These are phyloP conservation scores for Hylodesmum podocarpum DNA, from an alignment of 306 rosid genomes.

Conservation along the genomic window DNA sequence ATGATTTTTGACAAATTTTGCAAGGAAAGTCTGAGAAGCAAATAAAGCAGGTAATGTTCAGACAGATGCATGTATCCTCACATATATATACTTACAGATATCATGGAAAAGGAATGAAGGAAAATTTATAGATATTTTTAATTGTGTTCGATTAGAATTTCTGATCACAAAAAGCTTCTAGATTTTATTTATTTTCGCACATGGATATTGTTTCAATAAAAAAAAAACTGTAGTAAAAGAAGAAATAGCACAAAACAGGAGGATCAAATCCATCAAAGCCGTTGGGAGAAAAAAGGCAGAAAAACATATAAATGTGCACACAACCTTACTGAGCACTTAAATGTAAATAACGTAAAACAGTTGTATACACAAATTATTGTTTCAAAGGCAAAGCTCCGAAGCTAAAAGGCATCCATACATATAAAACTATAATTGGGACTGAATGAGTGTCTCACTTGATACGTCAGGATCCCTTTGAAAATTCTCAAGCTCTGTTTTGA, in stretches of 20 bases:
- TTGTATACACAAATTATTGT: constrained; percentile 13
- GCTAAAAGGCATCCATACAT: neutral
- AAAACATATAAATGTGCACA: neutral
- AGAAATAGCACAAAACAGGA: neutral
- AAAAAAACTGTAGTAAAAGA: neutral
- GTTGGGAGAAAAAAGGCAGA: neutral
- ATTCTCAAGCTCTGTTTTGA: constrained; percentile 68
- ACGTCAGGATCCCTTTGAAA: constrained; percentile 67
- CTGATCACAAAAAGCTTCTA: neutral
- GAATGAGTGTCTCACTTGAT: constrained; percentile 62
- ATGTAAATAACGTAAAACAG: neutral
- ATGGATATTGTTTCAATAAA: neutral
- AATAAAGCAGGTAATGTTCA: neutral
- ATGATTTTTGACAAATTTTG: constrained; percentile 3
- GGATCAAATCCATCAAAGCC: neutral
- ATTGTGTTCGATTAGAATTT: neutral
- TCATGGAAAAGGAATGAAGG: constrained; percentile 9
- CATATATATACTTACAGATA: neutral
- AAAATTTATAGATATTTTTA: no score
- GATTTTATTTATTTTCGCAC: neutral
- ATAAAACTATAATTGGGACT: constrained; percentile 9
- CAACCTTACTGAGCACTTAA: neutral
- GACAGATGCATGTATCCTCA: constrained; percentile 1
- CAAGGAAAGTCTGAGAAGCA: constrained; percentile 15
- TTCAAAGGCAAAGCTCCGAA: constrained; percentile 11